phyloP scores from a whole-genome alignment of 345 rosid species.

The Citrus maxima region DNA sequence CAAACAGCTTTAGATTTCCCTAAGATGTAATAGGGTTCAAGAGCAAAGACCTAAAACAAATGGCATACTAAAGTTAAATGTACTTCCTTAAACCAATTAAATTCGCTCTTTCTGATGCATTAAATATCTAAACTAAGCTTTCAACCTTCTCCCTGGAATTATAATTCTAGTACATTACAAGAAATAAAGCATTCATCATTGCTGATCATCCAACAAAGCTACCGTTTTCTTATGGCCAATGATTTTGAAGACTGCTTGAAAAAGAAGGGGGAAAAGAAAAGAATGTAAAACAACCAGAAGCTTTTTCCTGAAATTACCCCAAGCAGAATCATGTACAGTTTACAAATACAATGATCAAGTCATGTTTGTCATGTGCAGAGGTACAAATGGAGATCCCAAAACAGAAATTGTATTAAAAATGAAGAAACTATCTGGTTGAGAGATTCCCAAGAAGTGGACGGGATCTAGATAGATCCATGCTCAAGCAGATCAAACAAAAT shows the following conservation, averaged over 20 bases:
- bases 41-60: not conserved
- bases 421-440: not conserved
- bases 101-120: not conserved
- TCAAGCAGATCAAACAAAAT: not conserved
- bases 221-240: not conserved
- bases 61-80: too few relatives aligned
- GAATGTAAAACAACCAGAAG: not conserved
- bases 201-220: not conserved
- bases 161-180: not conserved
- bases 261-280: too few relatives aligned
- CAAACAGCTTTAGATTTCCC: not conserved
- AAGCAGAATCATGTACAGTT: not conserved
- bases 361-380: not conserved
- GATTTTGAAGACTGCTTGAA: too few relatives aligned
- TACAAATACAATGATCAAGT: not conserved
- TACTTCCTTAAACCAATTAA: not conserved
- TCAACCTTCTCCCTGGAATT: not conserved
- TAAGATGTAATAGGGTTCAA: not conserved
- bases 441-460: not conserved
- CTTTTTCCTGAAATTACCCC: not conserved
- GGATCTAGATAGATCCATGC: conserved; percentile 6
- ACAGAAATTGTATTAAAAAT: not conserved
- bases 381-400: not conserved
- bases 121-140: not conserved
- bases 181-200: not conserved